Evolutionary conservation across 2,329 filamentous ascomycete genomes (phyloP).

Genomic region (Didymosphaeria variabile): DNA sequence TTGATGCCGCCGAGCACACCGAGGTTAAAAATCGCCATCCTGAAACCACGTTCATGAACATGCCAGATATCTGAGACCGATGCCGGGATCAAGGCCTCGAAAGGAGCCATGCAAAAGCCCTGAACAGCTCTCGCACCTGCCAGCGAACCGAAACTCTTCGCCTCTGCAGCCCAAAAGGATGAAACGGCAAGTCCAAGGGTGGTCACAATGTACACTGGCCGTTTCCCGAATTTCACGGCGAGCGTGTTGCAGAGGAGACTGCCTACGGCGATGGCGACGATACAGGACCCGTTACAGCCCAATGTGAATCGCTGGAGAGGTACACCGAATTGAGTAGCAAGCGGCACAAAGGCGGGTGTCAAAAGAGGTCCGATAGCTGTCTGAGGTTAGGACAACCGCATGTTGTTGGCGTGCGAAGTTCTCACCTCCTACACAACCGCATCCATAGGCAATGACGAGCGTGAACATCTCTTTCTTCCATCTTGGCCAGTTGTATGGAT

Average conservation of each 20-base stretch:
- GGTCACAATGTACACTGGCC: slow-evolving; percentile 31
- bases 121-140: slow-evolving; percentile 31
- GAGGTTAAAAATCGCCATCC: slow-evolving; percentile 37
- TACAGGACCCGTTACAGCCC: slow-evolving; percentile 33
- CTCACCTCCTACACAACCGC: slow-evolving; percentile 35
- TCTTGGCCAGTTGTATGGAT: slow-evolving; percentile 62
- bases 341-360: slow-evolving; percentile 34
- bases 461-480: slow-evolving; percentile 41
- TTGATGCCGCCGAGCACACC: slow-evolving; percentile 37
- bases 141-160: slow-evolving; percentile 31
- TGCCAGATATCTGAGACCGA: slow-evolving; percentile 36
- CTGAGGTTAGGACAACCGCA: not conserved
- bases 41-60: slow-evolving; percentile 34
- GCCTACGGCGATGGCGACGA: slow-evolving; percentile 30
- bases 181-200: slow-evolving; percentile 31
- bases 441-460: slow-evolving; percentile 32
- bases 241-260: slow-evolving; percentile 33
- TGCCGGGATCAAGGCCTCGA: slow-evolving; percentile 36
- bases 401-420: not conserved
- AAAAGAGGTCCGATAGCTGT: slow-evolving; percentile 35
- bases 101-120: slow-evolving; percentile 36
- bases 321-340: slow-evolving; percentile 29
- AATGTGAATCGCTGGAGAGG: slow-evolving; percentile 30
- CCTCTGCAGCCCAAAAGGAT: slow-evolving; percentile 36
- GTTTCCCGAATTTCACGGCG: slow-evolving; percentile 34